Conservation (phyloP, 2,329 filamentous ascomycete genomes). For the Fusarium decemcellulare region DNA sequence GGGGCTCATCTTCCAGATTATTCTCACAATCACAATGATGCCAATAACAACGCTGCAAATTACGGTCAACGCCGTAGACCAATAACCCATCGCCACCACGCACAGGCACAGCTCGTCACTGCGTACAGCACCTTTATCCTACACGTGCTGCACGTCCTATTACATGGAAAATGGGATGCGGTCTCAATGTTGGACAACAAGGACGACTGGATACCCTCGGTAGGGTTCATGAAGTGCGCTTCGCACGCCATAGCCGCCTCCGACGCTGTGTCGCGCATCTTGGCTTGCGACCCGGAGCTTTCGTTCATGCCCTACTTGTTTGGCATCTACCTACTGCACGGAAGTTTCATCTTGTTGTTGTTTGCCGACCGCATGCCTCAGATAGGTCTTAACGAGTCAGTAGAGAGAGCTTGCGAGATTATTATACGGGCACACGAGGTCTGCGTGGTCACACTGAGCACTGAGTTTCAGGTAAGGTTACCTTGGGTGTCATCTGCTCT, state of each 20-base stretch:
- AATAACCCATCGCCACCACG: not conserved
- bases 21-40: not conserved
- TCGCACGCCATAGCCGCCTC: slow-evolving; percentile 63
- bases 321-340: slow-evolving; percentile 66
- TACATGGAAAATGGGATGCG: slow-evolving; percentile 65
- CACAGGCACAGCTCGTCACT: slow-evolving; percentile 57
- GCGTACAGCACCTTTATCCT: slow-evolving; percentile 64
- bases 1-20: not conserved
- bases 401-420: slow-evolving; percentile 63
- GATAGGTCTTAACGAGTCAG: slow-evolving; percentile 59
- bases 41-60: no score
- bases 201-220: slow-evolving; percentile 63
- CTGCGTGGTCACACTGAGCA: slow-evolving; percentile 64
- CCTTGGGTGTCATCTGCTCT: not conserved
- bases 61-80: not conserved
- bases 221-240: slow-evolving; percentile 61
- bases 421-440: slow-evolving; percentile 66
- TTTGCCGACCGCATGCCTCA: slow-evolving; percentile 65
- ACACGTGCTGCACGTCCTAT: slow-evolving; percentile 62
- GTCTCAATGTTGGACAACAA: slow-evolving; percentile 64
- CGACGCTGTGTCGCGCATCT: slow-evolving; percentile 60
- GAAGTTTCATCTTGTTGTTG: slow-evolving; percentile 64
- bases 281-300: slow-evolving; percentile 63
- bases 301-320: slow-evolving; percentile 68
- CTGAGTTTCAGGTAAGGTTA: slow-evolving; percentile 61